Evolutionary conservation across 2,329 filamentous ascomycete genomes (phyloP).

Genomic region (Colletotrichum scovillei): DNA sequence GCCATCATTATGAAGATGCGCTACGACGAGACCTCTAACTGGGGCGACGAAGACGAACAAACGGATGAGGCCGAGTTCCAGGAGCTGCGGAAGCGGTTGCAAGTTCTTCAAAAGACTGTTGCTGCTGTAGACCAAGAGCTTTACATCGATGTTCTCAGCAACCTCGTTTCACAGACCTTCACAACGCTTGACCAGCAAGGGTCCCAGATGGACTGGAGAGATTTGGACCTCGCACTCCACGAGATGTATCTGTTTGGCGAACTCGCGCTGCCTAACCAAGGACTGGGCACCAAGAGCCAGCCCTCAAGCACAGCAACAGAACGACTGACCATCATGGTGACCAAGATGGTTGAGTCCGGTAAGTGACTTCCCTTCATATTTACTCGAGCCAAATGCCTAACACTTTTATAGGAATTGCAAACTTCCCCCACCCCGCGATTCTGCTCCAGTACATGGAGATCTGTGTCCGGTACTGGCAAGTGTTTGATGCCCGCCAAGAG

Average conservation of each 20-base stretch:
- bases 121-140: constrained; percentile 88
- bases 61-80: constrained; percentile 98
- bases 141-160: constrained; percentile 89
- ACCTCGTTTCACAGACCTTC: constrained; percentile 89
- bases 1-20: constrained; percentile 96
- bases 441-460: constrained; percentile 99
- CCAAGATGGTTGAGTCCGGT: constrained; percentile 94
- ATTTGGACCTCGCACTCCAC: constrained; percentile 91
- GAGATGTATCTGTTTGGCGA: constrained; percentile 98
- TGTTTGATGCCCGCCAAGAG: constrained; percentile 87
- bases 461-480: constrained; percentile 90
- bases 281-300: constrained; percentile 86
- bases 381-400: constrained; percentile 39
- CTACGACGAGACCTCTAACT: constrained; percentile 93
- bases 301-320: constrained; percentile 84
- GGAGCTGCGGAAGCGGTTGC: constrained; percentile 89
- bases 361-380: constrained; percentile 48
- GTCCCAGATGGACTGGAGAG: constrained; percentile 88
- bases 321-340: constrained; percentile 90
- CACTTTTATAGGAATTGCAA: constrained; percentile 74
- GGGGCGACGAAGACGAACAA: constrained; percentile 94
- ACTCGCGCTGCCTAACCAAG: constrained; percentile 87
- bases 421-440: constrained; percentile 89
- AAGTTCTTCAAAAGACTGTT: constrained; percentile 91
- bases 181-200: constrained; percentile 80